These are phyloP conservation scores for Tolypocladium capitatum DNA, from an alignment of 2,329 filamentous ascomycete genomes.

Conservation along the genomic window DNA sequence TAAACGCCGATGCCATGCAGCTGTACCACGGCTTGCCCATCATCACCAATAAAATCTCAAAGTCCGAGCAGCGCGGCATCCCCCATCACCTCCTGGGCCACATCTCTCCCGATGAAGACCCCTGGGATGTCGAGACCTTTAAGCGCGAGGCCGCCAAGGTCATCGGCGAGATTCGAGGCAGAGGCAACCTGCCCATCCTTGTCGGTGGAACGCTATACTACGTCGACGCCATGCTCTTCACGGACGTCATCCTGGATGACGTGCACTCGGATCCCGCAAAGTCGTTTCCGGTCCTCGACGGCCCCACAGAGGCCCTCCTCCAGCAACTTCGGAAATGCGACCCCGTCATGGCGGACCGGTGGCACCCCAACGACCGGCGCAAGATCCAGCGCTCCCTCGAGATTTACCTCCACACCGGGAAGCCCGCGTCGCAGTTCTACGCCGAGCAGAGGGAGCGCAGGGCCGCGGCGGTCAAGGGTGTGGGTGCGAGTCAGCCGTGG, in stretches of 20 bases:
- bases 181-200: constrained; percentile 74
- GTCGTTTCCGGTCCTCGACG: constrained; percentile 57
- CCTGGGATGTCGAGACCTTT: constrained; percentile 75
- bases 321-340: constrained; percentile 67
- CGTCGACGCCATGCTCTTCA: constrained; percentile 73
- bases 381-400: constrained; percentile 85
- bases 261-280: constrained; percentile 19
- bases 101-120: constrained; percentile 59
- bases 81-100: constrained; percentile 80
- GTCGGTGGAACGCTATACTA: constrained; percentile 97
- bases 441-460: constrained; percentile 51
- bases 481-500: constrained; percentile 21
- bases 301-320: constrained; percentile 57
- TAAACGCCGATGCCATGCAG: constrained; percentile 98
- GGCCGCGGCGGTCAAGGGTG: constrained; percentile 11
- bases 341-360: constrained; percentile 74
- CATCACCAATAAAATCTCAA: constrained; percentile 85
- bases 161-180: constrained; percentile 63
- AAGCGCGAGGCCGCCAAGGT: constrained; percentile 52
- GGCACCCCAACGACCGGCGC: constrained; percentile 86
- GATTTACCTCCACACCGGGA: constrained; percentile 75
- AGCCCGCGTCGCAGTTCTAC: constrained; percentile 74
- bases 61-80: constrained; percentile 61
- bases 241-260: constrained; percentile 41
- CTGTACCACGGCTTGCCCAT: constrained; percentile 85